These are phyloP conservation scores for Saccharomycopsis sp. DNA, from an alignment of 805 yeast species.

Conservation along the genomic window DNA sequence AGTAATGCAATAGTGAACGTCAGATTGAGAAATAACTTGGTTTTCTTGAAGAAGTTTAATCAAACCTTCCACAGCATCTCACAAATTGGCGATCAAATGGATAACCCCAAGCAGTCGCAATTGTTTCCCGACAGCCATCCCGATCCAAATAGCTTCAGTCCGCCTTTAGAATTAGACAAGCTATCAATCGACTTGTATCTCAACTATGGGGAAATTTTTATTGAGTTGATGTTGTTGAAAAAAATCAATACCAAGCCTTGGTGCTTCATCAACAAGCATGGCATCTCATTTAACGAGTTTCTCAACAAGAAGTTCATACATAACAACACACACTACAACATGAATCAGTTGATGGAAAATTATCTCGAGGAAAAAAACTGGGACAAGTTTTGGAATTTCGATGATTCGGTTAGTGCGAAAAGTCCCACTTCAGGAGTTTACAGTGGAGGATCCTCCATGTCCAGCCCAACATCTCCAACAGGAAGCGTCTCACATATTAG, in stretches of 20 bases:
- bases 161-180: constrained; percentile 11
- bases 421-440: too few species aligned
- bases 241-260: constrained; percentile 16
- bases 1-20: background rate
- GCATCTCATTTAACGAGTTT: constrained; percentile 19
- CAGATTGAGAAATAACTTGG: constrained; percentile 7
- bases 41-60: constrained; percentile 17
- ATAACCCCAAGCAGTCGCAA: constrained; percentile 10
- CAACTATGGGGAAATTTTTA: constrained; percentile 18
- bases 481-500: background rate
- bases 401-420: too few species aligned
- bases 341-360: constrained; percentile 16
- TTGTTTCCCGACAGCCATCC: constrained; percentile 17
- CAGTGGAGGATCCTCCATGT: too few species aligned
- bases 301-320: constrained; percentile 13
- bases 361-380: constrained; percentile 18
- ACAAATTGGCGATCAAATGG: constrained; percentile 2
- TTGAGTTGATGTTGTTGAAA: constrained; percentile 18
- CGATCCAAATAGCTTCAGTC: constrained; percentile 7
- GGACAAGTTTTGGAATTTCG: constrained; percentile 17
- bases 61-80: constrained; percentile 13
- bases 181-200: constrained; percentile 18
- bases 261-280: constrained; percentile 18
- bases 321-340: constrained; percentile 5
- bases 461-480: too few species aligned